Evolutionary conservation across 208 protist species (phyloP), one percentile per base, ranked within the genome.

Genomic region (Acanthamoeba triangularis): DNA sequence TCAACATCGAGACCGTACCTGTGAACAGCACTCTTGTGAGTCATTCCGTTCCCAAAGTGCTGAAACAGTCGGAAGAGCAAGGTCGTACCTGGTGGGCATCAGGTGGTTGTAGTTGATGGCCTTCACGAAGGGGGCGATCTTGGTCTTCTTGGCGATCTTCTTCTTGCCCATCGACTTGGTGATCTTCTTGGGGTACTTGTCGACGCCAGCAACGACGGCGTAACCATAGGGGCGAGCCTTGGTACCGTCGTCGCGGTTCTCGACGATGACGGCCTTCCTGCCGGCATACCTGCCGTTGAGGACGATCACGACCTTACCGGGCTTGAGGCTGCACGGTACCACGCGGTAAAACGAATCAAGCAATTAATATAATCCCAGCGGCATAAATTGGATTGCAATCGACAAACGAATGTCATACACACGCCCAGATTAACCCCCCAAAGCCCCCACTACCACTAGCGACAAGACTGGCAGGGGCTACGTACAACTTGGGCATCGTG

Each of bases 71-170:
- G 4, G 63, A 28, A 63, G 16, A 20, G 14, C 37, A 41, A 41
- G 37, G 37, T 41, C 37, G 37, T 85, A 94, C 74, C 90, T 80
- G 37, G 56, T 91, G 78, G 95, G 94, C 98, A 99, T 99, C 96
- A 99, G 98, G 98, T 99, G 99, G 97, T 98, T 99, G 98, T 99
- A 99, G 98, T 99, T 99, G 97, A 99, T 97, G 56, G 99, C 97
- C 97, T 99, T 99, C 94, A 99, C 97, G 98, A 99, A 99, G 96
- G 99, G 98, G 95, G 98, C 98, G 63, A 99, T 97, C 95, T 98
- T 97, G 87, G 98, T 99, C 96, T 99, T 97, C 96, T 98, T 98
- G 54, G 97, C 94, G 80, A 99, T 98, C 56, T 97, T 98, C 96
- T 99, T 99, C 97, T 99, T 98, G 97, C 96, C 98, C 99, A 99